Evolutionary conservation across 495 filamentous ascomycete genomes (phyloP), one percentile per base, ranked within the genome.

Genomic region (Trichoderma reesei): DNA sequence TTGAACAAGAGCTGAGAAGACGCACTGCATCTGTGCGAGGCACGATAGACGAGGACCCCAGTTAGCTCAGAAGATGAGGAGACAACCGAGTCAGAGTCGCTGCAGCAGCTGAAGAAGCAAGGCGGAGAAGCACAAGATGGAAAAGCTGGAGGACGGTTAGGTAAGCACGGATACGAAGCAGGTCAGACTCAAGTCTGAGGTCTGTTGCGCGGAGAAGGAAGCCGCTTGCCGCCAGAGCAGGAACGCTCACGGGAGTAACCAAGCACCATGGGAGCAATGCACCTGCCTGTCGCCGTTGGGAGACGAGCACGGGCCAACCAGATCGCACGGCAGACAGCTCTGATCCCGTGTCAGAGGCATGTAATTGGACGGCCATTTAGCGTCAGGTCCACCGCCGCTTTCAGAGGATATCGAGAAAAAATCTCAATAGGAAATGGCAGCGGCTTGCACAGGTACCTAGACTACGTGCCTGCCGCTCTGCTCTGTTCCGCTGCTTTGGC

Each of bases 131-230:
- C 41, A 44, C 14, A 44, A 48, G 16, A 18, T n/a, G 44, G 16
- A 48, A 7, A 48, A 1, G n/a, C 44, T 16, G 5, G 14, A 16
- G 14, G 9, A n/a, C 3, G 5, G n/a, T 26, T 18, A 5, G 20
- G n/a, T 8, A n/a, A 48, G 16, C 44, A 48, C 16, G 3, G 11
- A 18, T 18, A 20, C 44, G 44, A 26, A 39, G 44, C 44, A 48
- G 44, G 44, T 48, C 44, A 48, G 44, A 48, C 44, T 48, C 44
- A 48, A 48, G 16, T 18, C 44, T 48, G 44, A 48, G 42, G 44
- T 48, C 16, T 18, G 41, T 7, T 48, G 44, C 44, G 44, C 44
- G 44, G 44, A 48, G 44, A 48, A 48, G 9, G n/a, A 48, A 44
- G 44, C 44, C 16, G 16, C 41, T 44, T 48, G n/a, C 38, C 38